Base-by-base conservation (phyloP, 2,329 filamentous ascomycete genomes). In the Ilyonectria sp. region DNA sequence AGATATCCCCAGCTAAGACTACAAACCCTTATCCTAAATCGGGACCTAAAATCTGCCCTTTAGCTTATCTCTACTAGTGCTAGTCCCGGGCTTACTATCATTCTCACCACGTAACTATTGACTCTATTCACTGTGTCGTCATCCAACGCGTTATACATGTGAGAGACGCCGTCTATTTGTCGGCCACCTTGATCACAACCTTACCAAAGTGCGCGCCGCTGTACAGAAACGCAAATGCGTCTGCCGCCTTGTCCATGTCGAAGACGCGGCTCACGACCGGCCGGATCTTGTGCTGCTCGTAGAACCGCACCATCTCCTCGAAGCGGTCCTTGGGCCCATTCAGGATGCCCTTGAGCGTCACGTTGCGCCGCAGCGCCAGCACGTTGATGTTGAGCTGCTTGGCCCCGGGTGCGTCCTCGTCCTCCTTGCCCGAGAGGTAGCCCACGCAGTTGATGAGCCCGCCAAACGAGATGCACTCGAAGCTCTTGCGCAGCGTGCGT, bases 371-470 rank as follows among this genome's bases (percentile, higher is more conserved):
- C 69, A 85, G 68, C n/a, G 84, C 84, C 61, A 86, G 79, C 31
- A 92, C 79, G 71, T 92, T 92, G 15, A 90, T 86, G 69, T 91
- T 90, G 8, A 86, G 81, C 50, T 87, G 77, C 76, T 89, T 67
- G 1, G 68, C 72, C 8, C 60, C 72, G 1, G 47, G 66, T 0
- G 83, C 86, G 5, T 80, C 78, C 0, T 82, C 83, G 71, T 91
- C 89, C 66, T 88, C 81, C 77, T 92, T 84, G 11, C 85, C 85
- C 2, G 81, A 82, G 1, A 86, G 74, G 72, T 86, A 85, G 2
- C 86, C 86, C 54, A 88, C 84, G 71, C 83, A 83, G 69, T 80
- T 84, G 72, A 90, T 87, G 5, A 86, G 72, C 1, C 87, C 88
- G 26, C 87, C 87, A 72, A 89, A 87, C 2, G 85, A 82, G 8